Conservation (phyloP, 1,139 yeast species). For the Suhomyces panamericanus region DNA sequence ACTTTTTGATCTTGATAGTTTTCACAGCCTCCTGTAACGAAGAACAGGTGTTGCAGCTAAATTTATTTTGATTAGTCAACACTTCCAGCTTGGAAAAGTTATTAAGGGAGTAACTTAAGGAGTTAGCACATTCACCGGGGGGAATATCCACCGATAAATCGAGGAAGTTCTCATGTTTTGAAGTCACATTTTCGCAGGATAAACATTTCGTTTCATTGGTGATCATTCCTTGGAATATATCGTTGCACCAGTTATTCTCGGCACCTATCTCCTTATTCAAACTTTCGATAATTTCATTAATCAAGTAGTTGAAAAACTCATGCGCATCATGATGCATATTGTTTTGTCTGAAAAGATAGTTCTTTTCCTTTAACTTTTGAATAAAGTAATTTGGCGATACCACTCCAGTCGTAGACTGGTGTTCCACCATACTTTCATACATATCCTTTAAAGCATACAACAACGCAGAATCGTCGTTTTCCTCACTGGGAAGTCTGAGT, state of each 20-base stretch:
- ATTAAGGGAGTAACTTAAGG: conserved; percentile 69
- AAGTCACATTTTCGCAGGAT: conserved; percentile 83
- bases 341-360: conserved; percentile 79
- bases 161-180: conserved; percentile 81
- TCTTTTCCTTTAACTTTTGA: conserved; percentile 74
- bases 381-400: conserved; percentile 79
- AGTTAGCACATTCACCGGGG: conserved; percentile 60
- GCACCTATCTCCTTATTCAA: conserved; percentile 43
- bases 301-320: conserved; percentile 83
- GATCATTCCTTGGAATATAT: conserved; percentile 78
- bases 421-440: conserved; percentile 80
- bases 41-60: conserved; percentile 87
- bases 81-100: conserved; percentile 86
- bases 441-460: conserved; percentile 79
- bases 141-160: conserved; percentile 88
- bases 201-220: conserved; percentile 89
- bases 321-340: conserved; percentile 98
- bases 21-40: conserved; percentile 94
- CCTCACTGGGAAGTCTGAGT: conserved; percentile 39
- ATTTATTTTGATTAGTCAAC: conserved; percentile 83
- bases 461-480: conserved; percentile 54
- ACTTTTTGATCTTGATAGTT: conserved; percentile 74
- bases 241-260: conserved; percentile 57
- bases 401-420: conserved; percentile 69
- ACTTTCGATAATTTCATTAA: conserved; percentile 79